Evolutionary conservation across 148 eudicot genomes (phyloP), one percentile per base, ranked within the genome.

Genomic region (Hydrangea macrophylla): DNA sequence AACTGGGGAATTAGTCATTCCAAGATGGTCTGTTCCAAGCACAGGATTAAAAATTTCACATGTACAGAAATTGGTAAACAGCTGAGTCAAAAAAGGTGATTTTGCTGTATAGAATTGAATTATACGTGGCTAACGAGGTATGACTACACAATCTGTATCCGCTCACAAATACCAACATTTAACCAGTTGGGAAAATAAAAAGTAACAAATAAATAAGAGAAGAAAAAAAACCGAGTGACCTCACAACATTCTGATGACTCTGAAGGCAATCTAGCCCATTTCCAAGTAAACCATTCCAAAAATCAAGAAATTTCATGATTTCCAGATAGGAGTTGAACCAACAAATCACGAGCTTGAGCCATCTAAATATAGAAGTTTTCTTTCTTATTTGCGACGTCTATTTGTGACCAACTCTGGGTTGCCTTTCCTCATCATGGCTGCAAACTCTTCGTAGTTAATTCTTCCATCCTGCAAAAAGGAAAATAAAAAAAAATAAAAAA

Each of bases 371-470:
- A 35, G 12, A 9, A 20, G 12, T 28, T 30, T 31, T 35, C 13
- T 28, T 57, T 35, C 66, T n/a, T 61, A 92, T 83, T 90, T 84
- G 60, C 88, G 82, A 15, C 95, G 86, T 73, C 95, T 90, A 48
- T 73, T 77, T 20, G 75, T 60, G 31, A 67, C 82, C 70, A 90
- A 33, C 44, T 90, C 96, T 40, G 98, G 94, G 78, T 75, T 82
- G 70, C 98, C 98, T 79, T 93, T 88, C 77, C 85, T 86, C 98
- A 93, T 93, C 98, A 90, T 93, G 17, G 94, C 90, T n/a, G 68
- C 94, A 79, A 93, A 93, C 79, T 93, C 98, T 18, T 90, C 96
- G 44, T 93, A 93, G 61, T 93, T 90, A 35, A 93, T 90, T 77
- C 78, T 86, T 66, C 98, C 98, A 74, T 93, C 98, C 98, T 93